These are phyloP conservation scores for Fusarium sp. DNA, from an alignment of 2,329 filamentous ascomycete genomes.

Conservation along the genomic window DNA sequence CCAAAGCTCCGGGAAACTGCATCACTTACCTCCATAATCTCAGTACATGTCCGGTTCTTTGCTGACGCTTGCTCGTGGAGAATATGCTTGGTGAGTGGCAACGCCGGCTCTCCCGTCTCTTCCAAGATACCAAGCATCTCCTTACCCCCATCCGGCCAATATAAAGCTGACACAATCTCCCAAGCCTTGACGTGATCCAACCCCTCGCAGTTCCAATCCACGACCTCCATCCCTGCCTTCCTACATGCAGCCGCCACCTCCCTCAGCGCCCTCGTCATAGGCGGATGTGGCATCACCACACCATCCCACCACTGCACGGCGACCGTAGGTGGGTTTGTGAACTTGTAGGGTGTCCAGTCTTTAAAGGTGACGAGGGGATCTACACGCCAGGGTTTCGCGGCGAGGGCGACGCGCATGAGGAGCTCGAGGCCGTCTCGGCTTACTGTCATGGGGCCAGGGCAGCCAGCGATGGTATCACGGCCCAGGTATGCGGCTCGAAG, in stretches of 20 bases:
- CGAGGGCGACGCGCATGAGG: slow-evolving; percentile 45
- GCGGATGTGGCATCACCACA: slow-evolving; percentile 67
- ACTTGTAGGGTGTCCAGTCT: slow-evolving; percentile 47
- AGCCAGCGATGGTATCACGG: not conserved
- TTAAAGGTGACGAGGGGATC: slow-evolving; percentile 45
- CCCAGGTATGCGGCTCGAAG: slow-evolving; percentile 34
- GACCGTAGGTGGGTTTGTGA: slow-evolving; percentile 60
- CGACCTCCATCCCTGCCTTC: slow-evolving; percentile 59
- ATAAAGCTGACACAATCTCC: slow-evolving; percentile 55
- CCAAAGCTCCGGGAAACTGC: fast-evolving
- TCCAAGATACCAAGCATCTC: slow-evolving; percentile 60
- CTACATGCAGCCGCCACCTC: slow-evolving; percentile 60
- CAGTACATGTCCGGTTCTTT: slow-evolving; percentile 48
- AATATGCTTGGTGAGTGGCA: slow-evolving; percentile 67
- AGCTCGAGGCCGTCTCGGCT: slow-evolving; percentile 47
- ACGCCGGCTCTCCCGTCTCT: slow-evolving; percentile 63
- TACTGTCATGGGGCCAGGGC: slow-evolving; percentile 45
- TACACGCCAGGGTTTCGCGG: slow-evolving; percentile 44
- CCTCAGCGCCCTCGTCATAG: slow-evolving; percentile 63
- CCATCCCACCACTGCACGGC: slow-evolving; percentile 67
- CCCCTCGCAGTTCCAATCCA: slow-evolving; percentile 60
- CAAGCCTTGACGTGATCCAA: slow-evolving; percentile 60
- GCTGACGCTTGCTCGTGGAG: slow-evolving; percentile 58
- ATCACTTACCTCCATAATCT: slow-evolving; percentile 49
- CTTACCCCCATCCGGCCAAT: slow-evolving; percentile 68